Evolutionary conservation across 257 asterid species (phyloP).

Genomic region (Fraxinus americana): DNA sequence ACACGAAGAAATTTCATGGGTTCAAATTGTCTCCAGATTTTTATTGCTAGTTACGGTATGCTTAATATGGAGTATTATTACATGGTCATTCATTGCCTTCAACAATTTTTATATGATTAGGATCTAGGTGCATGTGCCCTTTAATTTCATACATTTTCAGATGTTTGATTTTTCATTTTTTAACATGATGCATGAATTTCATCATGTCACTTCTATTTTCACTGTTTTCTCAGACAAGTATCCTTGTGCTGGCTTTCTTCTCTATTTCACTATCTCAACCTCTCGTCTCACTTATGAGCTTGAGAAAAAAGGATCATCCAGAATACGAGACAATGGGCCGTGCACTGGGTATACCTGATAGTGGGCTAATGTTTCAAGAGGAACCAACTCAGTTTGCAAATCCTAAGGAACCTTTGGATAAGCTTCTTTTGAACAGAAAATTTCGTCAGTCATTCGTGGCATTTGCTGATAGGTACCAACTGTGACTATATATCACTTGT

Average conservation of each 20-base stretch:
- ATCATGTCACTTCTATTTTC: conserved; percentile 6
- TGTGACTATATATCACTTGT: background rate
- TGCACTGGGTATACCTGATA: conserved; percentile 70
- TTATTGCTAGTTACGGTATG: conserved; percentile 60
- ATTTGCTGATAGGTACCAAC: conserved; percentile 72
- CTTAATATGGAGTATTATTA: conserved; percentile 18
- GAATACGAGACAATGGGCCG: conserved; percentile 65
- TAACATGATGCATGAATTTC: background rate
- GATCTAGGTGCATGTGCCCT: background rate
- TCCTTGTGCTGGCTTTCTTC: conserved; percentile 74
- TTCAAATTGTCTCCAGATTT: conserved; percentile 72
- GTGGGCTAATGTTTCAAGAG: conserved; percentile 46
- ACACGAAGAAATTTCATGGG: conserved; percentile 59
- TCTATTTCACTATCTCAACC: conserved; percentile 76
- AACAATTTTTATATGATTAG: conserved; percentile 8
- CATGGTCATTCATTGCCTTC: conserved; percentile 11
- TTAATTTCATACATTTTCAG: background rate
- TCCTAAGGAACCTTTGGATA: conserved; percentile 69
- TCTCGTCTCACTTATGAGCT: conserved; percentile 69
- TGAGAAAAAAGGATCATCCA: conserved; percentile 47
- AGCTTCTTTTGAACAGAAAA: conserved; percentile 69
- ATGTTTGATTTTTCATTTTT: conserved; percentile 12
- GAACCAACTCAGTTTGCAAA: conserved; percentile 43
- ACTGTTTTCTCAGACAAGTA: conserved; percentile 58
- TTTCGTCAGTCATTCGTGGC: conserved; percentile 73